phyloP scores from a whole-genome alignment of 2,329 filamentous ascomycete genomes.

The Sarocladium oryzae region DNA sequence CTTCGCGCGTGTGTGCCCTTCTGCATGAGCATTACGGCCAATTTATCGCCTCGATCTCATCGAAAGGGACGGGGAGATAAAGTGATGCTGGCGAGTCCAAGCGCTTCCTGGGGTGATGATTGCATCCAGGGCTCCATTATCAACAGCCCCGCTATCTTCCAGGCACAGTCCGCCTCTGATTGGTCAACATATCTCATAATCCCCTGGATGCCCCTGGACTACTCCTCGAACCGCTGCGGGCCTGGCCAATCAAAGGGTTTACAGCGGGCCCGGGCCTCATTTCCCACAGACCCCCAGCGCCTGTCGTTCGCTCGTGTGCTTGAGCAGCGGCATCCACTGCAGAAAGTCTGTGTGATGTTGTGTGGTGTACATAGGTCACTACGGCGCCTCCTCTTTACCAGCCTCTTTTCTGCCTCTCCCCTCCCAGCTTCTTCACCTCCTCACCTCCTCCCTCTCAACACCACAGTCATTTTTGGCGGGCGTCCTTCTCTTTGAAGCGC shows the following conservation, averaged over 20 bases:
- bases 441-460: neutral
- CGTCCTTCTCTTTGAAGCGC: slow-evolving; percentile 12
- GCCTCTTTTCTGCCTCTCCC: slow-evolving; percentile 6
- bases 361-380: neutral
- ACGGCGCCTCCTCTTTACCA: neutral
- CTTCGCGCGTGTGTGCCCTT: neutral
- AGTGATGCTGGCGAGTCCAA: neutral
- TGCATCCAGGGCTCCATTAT: neutral
- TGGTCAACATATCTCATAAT: neutral
- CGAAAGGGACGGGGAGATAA: neutral
- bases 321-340: neutral
- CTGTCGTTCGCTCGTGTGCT: slow-evolving; percentile 3
- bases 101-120: slow-evolving; percentile 1
- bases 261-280: slow-evolving; percentile 5
- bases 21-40: neutral
- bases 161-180: neutral
- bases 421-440: slow-evolving; percentile 7
- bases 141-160: neutral
- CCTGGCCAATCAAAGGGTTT: neutral
- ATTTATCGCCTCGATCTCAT: neutral
- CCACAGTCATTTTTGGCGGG: slow-evolving; percentile 2
- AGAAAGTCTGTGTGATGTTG: slow-evolving; percentile 8
- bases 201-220: slow-evolving; percentile 7
- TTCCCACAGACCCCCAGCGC: slow-evolving; percentile 3
- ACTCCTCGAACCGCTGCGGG: slow-evolving; percentile 5